Base-by-base conservation (phyloP, 1,139 yeast species). In the Barnettozyma hawaiiensis region DNA sequence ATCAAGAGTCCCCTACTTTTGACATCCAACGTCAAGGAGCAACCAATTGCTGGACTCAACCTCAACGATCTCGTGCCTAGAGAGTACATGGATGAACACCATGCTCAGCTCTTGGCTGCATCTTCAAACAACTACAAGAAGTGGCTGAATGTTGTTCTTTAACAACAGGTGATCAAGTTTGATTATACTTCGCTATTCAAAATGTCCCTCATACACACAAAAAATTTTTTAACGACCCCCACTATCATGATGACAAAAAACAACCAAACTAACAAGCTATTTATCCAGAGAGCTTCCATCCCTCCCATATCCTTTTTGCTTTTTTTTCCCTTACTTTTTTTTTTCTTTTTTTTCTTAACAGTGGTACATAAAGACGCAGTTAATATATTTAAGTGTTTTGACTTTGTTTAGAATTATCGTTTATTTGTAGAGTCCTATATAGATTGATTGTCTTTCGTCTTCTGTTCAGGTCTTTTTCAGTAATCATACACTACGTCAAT, bases 61-160 rank as follows among this genome's bases (percentile, higher is more conserved):
- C 41, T 55, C 20, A 52, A 54, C 33, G 56, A 51, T 37, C 26
- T 45, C 7, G 43, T 47, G n/a, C 54, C 55, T 35, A 49, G 53
- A 37, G 35, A 18, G 18, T 39, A 18, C 9, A 31, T 48, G 20
- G 48, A 46, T 23, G 47, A 49, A 26, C 49, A 51, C 9, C 55
- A 49, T 35, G 44, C 47, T 9, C 53, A 50, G 14, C 42, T 51
- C 9, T 38, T 49, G 23, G 55, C 55, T 16, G 57, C 55, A 10
- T 52, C 58, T 15, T 55, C 58, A 8, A 54, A 47, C 47, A 54
- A 54, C 40, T 55, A 55, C 47, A 54, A 46, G 38, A 55, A 55
- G 45, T 55, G 60, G 60, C 44, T 55, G 40, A 53, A 48, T 36
- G 58, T 54, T 37, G 53, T 31, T 18, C 33, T 16, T 31, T 31